Base-by-base conservation (phyloP, 805 yeast genomes). In the Nakazawaea ishiwadae region DNA sequence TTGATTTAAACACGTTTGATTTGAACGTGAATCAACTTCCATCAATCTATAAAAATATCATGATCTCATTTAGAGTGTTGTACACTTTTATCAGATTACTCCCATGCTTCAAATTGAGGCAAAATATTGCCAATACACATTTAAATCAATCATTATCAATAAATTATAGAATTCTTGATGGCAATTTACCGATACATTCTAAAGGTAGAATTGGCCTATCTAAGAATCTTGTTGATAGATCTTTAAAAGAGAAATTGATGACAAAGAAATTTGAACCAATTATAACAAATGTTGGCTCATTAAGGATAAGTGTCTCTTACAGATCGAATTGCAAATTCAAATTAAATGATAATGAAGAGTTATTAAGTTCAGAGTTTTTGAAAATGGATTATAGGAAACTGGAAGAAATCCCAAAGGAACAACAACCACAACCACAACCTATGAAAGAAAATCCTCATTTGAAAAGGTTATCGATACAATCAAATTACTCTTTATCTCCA, bases 121-220 rank as follows among this genome's bases (percentile, higher is more conserved):
- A 73, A 46, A 61, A 58, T 31, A 61, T 79, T 9, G 45, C 56
- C n/a, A 65, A 63, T 44, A 46, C 60, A 44, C 21, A 20, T 46
- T 52, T 56, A 37, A 51, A 54, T 44, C 59, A 57, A 33, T 47
- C 70, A 5, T 58, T 81, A 42, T 59, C 59, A 32, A 60, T 90
- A 1, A 77, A 79, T 5, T 75, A 82, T 37, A 70, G 87, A 41
- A 60, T 84, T 0, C 54, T 85, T 24, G 90, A 89, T 56, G 96
- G 96, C 0, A 74, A 81, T 12, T 76, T 78, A 49, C 83, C 93
- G 1, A 84, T 90, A 21, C 69, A 80, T 9, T 82, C 95, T 1
- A 81, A 80, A 55, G 96, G 96, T 3, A 66, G 97, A 47, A 75
- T 89, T 18, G 97, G 97, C 0, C 68, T 91, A 40, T 81, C 91